Base-by-base conservation (phyloP, 176 grass and related monocot species). In the Oropetium thomaeum region DNA sequence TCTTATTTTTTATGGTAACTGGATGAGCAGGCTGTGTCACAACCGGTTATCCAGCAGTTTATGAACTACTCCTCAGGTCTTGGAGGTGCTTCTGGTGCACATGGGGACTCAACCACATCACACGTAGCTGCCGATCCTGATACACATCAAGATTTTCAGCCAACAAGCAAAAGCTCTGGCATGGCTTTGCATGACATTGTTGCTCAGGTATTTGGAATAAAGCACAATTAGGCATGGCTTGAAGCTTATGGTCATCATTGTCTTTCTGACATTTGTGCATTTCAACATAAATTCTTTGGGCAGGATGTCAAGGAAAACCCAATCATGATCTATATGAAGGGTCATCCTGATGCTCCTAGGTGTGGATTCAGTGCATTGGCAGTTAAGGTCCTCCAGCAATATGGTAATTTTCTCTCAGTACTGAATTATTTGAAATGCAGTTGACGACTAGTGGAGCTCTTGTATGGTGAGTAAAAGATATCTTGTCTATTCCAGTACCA, bases 361-460 rank as follows among this genome's bases (percentile, higher is more conserved):
- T 99, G 96, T 73, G 89, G 92, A 39, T 95, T 99, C 65, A 99
- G 96, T 67, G 92, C 96, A 67, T 59, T 99, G 59, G 96, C 96
- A 42, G 84, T 99, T 48, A 99, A 95, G 78, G 89, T 99, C 69
- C 87, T 99, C 49, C 77, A 96, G 42, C 87, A 75, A 71, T 99
- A 99, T 77, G 74, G 96, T 99, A 85, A 85, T 33, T 62, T 78
- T 53, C 5, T 17, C 35, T 27, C 22, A 14, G 29, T 40, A 54
- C 23, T 15, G 2, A 20, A 7, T 71, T 53, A 4, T 75, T 53
- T 71, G 5, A 73, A 68, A 80, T 38, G 7, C 23, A 65, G 27
- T 52, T 43, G 38, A 48, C 33, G 41, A 58, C 67, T 10, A 17
- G 42, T 61, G 29, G 19, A 25, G 31, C 2, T 35, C 4, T 11